A percentile compares a stretch with the other conserved stretches of the same genome.
phyloP scores from a whole-genome alignment of 2,329 filamentous ascomycete species.

The Aspergillus japonicus region DNA sequence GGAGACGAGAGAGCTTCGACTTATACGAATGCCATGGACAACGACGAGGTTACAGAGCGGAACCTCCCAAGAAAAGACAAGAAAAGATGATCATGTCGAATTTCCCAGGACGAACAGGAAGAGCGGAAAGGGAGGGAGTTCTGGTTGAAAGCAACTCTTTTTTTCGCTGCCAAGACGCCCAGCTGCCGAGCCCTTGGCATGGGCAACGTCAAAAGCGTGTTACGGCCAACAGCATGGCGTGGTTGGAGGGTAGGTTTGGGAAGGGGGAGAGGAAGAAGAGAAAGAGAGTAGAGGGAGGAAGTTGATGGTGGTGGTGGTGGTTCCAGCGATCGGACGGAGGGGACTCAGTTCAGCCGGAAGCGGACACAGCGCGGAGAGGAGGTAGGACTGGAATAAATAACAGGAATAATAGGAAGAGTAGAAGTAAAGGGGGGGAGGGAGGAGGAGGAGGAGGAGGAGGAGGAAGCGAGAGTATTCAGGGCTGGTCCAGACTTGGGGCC shows the following conservation, averaged over 20 bases:
- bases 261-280: not conserved
- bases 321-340: not conserved
- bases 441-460: not conserved
- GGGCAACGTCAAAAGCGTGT: constrained; percentile 15
- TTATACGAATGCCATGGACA: constrained; percentile 22
- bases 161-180: constrained; percentile 28
- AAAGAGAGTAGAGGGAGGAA: not conserved
- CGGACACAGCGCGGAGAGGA: not conserved
- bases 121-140: constrained; percentile 20
- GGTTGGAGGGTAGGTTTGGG: not conserved
- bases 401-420: not conserved
- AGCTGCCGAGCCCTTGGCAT: constrained; percentile 36
- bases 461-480: not conserved
- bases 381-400: not conserved
- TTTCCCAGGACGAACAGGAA: constrained; percentile 11
- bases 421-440: not conserved
- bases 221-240: constrained; percentile 7
- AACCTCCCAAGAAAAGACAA: constrained; percentile 22
- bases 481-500: too few species aligned
- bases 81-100: constrained; percentile 18
- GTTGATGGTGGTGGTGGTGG: not conserved
- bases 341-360: not conserved
- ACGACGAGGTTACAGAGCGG: constrained; percentile 22
- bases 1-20: constrained; percentile 12
- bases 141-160: constrained; percentile 6